phyloP scores from a whole-genome alignment of 2,329 filamentous ascomycete species.

The Fusarium abutilonis region DNA sequence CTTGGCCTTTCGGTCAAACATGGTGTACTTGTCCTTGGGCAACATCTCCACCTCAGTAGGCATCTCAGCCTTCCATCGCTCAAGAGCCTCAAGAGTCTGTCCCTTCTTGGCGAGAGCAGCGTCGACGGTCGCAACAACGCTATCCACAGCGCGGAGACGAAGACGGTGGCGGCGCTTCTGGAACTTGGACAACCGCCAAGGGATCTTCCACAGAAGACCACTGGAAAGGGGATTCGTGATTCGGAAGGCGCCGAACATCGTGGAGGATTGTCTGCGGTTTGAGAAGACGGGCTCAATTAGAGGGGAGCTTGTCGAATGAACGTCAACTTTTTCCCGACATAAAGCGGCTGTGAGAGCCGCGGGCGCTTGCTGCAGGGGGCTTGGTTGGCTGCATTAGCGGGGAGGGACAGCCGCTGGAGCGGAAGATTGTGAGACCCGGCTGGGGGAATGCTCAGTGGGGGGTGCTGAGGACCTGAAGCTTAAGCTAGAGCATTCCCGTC shows the following conservation, averaged over 20 bases:
- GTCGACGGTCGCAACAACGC: constrained; percentile 84
- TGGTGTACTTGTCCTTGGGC: constrained; percentile 95
- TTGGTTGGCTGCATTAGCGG: constrained; percentile 26
- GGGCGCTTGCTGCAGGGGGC: constrained; percentile 13
- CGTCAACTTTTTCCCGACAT: constrained; percentile 40
- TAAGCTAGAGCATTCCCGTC: background rate
- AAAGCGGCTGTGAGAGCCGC: constrained; percentile 31
- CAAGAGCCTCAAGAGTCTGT: constrained; percentile 77
- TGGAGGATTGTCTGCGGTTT: constrained; percentile 41
- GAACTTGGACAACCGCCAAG: constrained; percentile 91
- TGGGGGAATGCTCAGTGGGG: constrained; percentile 14
- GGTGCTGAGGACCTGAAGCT: background rate
- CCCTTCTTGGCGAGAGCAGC: constrained; percentile 79
- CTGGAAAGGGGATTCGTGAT: constrained; percentile 78
- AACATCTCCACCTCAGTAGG: constrained; percentile 95
- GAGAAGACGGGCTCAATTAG: constrained; percentile 13
- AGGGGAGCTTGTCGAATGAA: constrained; percentile 35
- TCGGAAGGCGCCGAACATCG: constrained; percentile 87
- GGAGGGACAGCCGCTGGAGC: constrained; percentile 33
- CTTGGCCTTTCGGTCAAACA: constrained; percentile 97
- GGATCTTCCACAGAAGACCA: constrained; percentile 95
- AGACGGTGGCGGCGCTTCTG: constrained; percentile 89
- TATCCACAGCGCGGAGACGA: constrained; percentile 85
- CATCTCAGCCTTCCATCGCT: constrained; percentile 96
- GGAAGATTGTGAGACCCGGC: constrained; percentile 45